Conservation (phyloP, 305 asterid species). For the Petunia hybrid region DNA sequence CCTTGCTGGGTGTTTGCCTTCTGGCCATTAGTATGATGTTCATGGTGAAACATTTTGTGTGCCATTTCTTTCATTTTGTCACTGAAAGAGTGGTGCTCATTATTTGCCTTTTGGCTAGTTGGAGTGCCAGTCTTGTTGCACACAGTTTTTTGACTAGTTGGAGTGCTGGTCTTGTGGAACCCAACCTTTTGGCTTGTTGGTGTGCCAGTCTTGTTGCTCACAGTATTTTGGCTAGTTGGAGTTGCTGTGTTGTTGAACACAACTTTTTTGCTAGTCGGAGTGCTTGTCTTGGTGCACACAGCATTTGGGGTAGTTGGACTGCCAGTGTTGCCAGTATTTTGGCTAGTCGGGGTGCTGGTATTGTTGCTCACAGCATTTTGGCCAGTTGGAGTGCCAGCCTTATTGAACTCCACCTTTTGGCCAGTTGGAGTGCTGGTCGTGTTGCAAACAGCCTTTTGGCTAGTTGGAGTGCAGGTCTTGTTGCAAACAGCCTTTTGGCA, state of each 20-base stretch:
- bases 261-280: too few relatives aligned
- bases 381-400: conserved; percentile 12
- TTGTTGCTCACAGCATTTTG: neutral
- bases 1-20: conserved; percentile 23
- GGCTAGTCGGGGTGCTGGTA: too few relatives aligned
- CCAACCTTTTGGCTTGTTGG: too few relatives aligned
- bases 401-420: conserved; percentile 13
- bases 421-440: neutral
- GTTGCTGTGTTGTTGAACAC: too few relatives aligned
- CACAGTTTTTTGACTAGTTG: conserved; percentile 14
- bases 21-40: conserved; percentile 24
- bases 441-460: conserved; percentile 15
- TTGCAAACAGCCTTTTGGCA: conserved; percentile 15
- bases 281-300: too few relatives aligned
- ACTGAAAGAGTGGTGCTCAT: conserved; percentile 26
- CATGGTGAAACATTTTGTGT: conserved; percentile 35
- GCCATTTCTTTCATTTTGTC: conserved; percentile 36
- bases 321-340: too few relatives aligned
- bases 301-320: too few relatives aligned
- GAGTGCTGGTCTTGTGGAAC: neutral
- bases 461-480: neutral
- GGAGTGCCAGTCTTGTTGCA: conserved; percentile 22
- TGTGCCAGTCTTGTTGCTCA: too few relatives aligned
- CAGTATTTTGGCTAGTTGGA: too few relatives aligned
- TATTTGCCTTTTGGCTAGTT: conserved; percentile 28